A percentile compares a stretch with the other conserved stretches of the same genome.
These are phyloP conservation scores for Tulasnella sp. DNA, from an alignment of 768 basidiomycete genomes.

Conservation along the genomic window DNA sequence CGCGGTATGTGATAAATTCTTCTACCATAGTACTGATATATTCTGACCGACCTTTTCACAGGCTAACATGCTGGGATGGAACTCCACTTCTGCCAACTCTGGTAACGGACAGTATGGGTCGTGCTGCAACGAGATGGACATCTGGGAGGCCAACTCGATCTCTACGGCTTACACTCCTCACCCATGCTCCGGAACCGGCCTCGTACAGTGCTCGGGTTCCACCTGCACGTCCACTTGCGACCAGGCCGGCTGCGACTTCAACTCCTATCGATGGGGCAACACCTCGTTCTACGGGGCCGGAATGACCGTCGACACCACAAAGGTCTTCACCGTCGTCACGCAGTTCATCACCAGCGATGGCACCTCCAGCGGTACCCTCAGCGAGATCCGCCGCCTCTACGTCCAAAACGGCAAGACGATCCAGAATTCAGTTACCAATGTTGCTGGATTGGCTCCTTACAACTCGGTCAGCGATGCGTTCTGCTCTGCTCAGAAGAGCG, in stretches of 20 bases:
- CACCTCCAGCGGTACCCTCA: slow-evolving; percentile 38
- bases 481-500: slow-evolving; percentile 18
- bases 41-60: slow-evolving; percentile 19
- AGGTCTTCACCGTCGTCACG: slow-evolving; percentile 47
- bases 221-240: slow-evolving; percentile 35
- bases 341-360: slow-evolving; percentile 44
- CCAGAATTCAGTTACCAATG: slow-evolving; percentile 39
- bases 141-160: slow-evolving; percentile 48
- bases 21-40: not conserved
- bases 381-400: slow-evolving; percentile 35
- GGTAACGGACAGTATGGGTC: slow-evolving; percentile 39
- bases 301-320: slow-evolving; percentile 40
- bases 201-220: slow-evolving; percentile 35
- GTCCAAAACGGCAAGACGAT: slow-evolving; percentile 44
- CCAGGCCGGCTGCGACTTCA: slow-evolving; percentile 51
- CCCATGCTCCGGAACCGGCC: slow-evolving; percentile 35
- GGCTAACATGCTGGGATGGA: slow-evolving; percentile 42
- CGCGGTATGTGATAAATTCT: slow-evolving; percentile 31
- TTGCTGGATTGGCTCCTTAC: slow-evolving; percentile 32
- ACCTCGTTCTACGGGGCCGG: slow-evolving; percentile 38
- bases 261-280: slow-evolving; percentile 48
- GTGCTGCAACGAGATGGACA: slow-evolving; percentile 51
- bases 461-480: slow-evolving; percentile 15
- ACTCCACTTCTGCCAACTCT: slow-evolving; percentile 31
- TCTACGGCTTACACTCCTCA: slow-evolving; percentile 45